phyloP scores from a whole-genome alignment of 345 rosid species.

The Citrus unshiu region DNA sequence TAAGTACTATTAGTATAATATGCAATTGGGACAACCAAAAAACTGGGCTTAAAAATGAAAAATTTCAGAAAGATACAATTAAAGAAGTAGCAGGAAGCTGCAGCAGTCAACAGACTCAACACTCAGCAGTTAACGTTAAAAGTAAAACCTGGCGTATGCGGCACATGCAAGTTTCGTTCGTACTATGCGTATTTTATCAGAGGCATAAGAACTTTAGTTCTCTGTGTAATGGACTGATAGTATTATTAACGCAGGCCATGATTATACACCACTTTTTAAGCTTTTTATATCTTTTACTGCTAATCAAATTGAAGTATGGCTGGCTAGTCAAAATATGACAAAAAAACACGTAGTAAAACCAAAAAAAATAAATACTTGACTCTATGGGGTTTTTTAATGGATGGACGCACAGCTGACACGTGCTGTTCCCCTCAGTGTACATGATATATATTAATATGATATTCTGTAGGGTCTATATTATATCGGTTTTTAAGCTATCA shows the following conservation, averaged over 20 bases:
- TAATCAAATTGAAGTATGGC: not conserved
- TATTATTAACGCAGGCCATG: not conserved
- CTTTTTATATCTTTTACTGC: not conserved
- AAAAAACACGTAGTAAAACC: not conserved
- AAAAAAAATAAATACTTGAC: no score
- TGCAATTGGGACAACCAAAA: no score
- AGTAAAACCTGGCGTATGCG: conserved; percentile 8
- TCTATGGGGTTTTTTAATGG: no score
- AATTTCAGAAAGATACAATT: no score
- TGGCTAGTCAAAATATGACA: not conserved
- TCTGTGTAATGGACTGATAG: conserved; percentile 4
- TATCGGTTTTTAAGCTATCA: not conserved
- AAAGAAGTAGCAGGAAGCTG: not conserved
- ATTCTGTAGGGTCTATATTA: not conserved
- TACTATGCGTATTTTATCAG: not conserved
- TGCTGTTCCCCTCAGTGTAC: no score
- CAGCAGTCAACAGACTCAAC: not conserved
- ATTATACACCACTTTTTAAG: not conserved
- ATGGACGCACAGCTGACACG: no score
- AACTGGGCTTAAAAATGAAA: no score
- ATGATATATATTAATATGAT: not conserved
- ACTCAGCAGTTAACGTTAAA: conserved; percentile 17
- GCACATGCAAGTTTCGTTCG: not conserved
- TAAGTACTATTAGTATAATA: no score
- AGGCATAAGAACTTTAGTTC: conserved; percentile 20